Evolutionary conservation across 1,284 basidiomycete genomes (phyloP), one percentile per base, ranked within the genome.

Genomic region (Fomitopsis palustris): DNA sequence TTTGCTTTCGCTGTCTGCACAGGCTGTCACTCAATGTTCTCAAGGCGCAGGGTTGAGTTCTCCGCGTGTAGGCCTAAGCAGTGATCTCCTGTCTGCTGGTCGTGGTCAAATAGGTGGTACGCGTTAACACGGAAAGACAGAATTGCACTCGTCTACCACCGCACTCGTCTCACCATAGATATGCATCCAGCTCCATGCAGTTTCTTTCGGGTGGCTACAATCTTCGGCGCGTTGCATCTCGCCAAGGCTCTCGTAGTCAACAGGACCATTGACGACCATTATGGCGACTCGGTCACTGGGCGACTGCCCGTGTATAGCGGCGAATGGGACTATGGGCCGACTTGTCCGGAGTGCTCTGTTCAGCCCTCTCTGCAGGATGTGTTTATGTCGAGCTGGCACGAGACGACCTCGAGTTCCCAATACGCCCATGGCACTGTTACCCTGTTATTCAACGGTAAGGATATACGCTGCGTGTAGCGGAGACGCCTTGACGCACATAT

Each of bases 251-350:
- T 12, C 16, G 16, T 4, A 7, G 27, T 8, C n/a, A 54, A 54
- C 37, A 37, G 53, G 21, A 54, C 53, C 16, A 54, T 54, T 23
- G 53, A 54, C 29, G 53, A 54, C 14, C 6, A 39, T 4, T 38
- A 38, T 7, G 37, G 53, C 10, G 62, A 64, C 27, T 56, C 54
- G 23, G 38, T 57, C 6, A 54, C 53, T 17, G 53, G 53, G n/a
- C 53, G 33, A 17, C 53, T 17, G 4, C 53, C 53, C 17, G 25
- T 41, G 4, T 54, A 54, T 17, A 29, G n/a, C 12, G 19, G 49
- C 19, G 27, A 16, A 14, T 54, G 53, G 53, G 39, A 27, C 17
- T 39, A 54, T 23, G 53, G 53, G 33, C 53, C 53, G 16, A 7
- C 6, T 23, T 54, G 53, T 16, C 6, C 37, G 10, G 53, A 35